phyloP scores from a whole-genome alignment of 768 basidiomycete species.

The Cystobasidium tubakii region DNA sequence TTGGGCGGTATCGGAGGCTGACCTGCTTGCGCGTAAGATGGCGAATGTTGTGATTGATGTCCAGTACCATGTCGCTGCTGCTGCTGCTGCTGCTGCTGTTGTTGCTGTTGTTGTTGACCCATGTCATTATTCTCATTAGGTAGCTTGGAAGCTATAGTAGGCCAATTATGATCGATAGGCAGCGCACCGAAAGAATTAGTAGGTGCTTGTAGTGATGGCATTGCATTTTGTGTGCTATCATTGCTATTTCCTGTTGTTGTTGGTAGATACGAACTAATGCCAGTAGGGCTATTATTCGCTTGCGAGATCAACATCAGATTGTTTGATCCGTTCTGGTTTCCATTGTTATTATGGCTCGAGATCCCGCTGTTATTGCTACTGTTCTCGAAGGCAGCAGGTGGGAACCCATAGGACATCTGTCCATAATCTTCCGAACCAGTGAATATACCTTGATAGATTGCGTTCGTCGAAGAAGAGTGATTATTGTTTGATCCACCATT shows the following conservation, averaged over 20 bases:
- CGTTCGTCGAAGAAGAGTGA: slow-evolving; percentile 5
- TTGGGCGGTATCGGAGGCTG: not conserved
- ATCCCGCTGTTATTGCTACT: not conserved
- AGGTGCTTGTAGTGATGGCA: not conserved
- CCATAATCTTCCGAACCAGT: slow-evolving; percentile 2
- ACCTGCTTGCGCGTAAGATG: not conserved
- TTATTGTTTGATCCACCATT: not conserved
- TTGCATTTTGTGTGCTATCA: not conserved
- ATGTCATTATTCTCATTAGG: not conserved
- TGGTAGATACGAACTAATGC: not conserved
- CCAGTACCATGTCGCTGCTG: slow-evolving; percentile 21
- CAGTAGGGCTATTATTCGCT: not conserved
- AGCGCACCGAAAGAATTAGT: slow-evolving; percentile 16
- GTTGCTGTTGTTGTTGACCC: slow-evolving; percentile 7
- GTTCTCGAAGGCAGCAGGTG: slow-evolving; percentile 21
- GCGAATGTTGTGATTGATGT: slow-evolving; percentile 43
- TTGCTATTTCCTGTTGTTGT: not conserved
- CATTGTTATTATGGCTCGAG: slow-evolving; percentile 3
- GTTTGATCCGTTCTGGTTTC: not conserved
- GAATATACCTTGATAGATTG: not conserved
- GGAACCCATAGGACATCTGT: slow-evolving; percentile 11
- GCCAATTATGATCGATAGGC: slow-evolving; percentile 27
- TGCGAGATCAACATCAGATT: not conserved
- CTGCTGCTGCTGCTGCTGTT: slow-evolving; percentile 33
- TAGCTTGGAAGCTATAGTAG: slow-evolving; percentile 12